Percentiles rank a stretch among this genome's conserved stretches.
Evolutionary conservation across 805 yeast species (phyloP).

Genomic region (Pichia occidentalis): DNA sequence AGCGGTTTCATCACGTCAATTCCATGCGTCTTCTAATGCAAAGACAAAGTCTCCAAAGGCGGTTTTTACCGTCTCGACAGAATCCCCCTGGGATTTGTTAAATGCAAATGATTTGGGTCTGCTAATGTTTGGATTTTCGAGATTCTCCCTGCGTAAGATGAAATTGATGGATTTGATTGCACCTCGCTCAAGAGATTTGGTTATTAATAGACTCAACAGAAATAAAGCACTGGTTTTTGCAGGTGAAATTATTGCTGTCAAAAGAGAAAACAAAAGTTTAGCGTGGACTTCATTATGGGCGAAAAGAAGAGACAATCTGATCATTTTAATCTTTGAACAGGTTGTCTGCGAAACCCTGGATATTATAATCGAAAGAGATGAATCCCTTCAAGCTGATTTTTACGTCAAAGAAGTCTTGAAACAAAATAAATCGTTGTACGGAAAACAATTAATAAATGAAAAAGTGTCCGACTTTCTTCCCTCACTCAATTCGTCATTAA

Average conservation of each 20-base stretch:
- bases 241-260: conserved; percentile 80
- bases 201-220: conserved; percentile 46
- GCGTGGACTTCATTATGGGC: conserved; percentile 94
- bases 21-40: conserved; percentile 60
- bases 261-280: conserved; percentile 54
- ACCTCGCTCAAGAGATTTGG: conserved; percentile 67
- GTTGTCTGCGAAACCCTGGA: conserved; percentile 69
- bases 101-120: conserved; percentile 90
- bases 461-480: conserved; percentile 20
- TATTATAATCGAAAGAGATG: conserved; percentile 39
- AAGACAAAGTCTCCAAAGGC: conserved; percentile 75
- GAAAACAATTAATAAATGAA: conserved; percentile 12
- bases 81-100: conserved; percentile 70
- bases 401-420: conserved; percentile 9
- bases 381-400: conserved; percentile 12
- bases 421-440: conserved; percentile 18
- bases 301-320: conserved; percentile 58
- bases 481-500: conserved; percentile 17
- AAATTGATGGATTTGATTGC: conserved; percentile 73
- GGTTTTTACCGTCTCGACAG: conserved; percentile 69
- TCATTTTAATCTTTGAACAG: conserved; percentile 83
- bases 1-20: conserved; percentile 22
- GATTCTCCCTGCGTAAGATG: conserved; percentile 51
- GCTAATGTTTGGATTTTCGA: conserved; percentile 75
- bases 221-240: conserved; percentile 52